Evolutionary conservation across 2,329 filamentous ascomycete species (phyloP), one percentile per base, ranked within the genome.

Genomic region (Triangularia setosa): DNA sequence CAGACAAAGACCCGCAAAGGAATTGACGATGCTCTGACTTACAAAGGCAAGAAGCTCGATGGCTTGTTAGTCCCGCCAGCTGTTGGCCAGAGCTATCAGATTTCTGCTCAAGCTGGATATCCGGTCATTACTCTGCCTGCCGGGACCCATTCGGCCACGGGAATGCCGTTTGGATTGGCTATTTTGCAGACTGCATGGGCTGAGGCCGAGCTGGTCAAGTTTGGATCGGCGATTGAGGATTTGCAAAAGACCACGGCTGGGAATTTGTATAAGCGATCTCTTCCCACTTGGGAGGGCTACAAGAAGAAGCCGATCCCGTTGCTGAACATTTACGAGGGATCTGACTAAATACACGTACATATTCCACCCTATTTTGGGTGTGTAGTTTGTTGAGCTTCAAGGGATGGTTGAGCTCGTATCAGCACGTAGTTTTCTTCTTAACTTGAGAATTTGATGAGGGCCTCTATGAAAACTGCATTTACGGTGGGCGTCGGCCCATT

Each of bases 31-130:
- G 90, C 89, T 1, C 79, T 93, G 6, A 75, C 71, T 6, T 73
- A 81, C 68, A 74, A 79, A 23, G 78, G 77, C 3, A 74, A 72
- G 57, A 77, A 75, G 21, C 77, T 92, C 1, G 82, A 86, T 63
- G 90, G 84, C 1, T 78, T 93, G 2, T 79, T 93, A 1, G 87
- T 91, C 0, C 90, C 90, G 4, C 81, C 88, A 0, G 86, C 90
- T 71, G 87, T 89, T 2, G 89, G 83, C 0, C 87, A 90, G 73
- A 84, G 84, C 3, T 86, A 86, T 67, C 86, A 91, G 75, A 84
- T 91, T 65, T 87, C 89, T 0, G 90, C 90, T 0, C 89, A 92
- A 75, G 90, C 90, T 4, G 89, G 90, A 0, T 93, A 92, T 72
- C 90, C 90, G 0, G 82, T 90, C 72, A 80, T 92, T 59, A 91